Percentiles rank a stretch among this genome's conserved stretches.
Conservation (phyloP, 129 eudicot species). For the Flaveria brownii region DNA sequence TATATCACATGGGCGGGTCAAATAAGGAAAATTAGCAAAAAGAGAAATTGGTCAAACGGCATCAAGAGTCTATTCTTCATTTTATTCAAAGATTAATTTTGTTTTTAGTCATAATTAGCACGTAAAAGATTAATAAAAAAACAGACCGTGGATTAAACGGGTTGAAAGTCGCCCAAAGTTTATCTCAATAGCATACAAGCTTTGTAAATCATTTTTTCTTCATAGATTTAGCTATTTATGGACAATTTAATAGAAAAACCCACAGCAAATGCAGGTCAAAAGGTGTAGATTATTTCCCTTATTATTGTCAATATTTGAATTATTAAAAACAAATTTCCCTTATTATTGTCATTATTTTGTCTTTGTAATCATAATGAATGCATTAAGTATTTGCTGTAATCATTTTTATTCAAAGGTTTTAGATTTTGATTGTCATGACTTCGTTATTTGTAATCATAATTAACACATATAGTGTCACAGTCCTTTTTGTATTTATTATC, state of each 20-base stretch:
- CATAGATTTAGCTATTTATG: neutral
- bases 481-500: too few species aligned
- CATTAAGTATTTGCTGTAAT: too few species aligned
- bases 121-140: neutral
- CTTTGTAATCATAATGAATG: too few species aligned
- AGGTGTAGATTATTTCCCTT: too few species aligned
- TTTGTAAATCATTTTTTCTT: neutral
- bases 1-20: neutral
- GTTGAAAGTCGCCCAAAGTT: neutral
- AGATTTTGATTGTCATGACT: too few species aligned
- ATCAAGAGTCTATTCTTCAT: neutral
- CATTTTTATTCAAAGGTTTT: too few species aligned
- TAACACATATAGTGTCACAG: too few species aligned
- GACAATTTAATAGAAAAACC: too few species aligned
- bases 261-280: neutral
- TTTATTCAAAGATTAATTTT: neutral
- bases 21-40: neutral
- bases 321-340: too few species aligned
- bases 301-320: too few species aligned
- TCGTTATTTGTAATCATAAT: too few species aligned
- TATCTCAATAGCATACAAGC: neutral
- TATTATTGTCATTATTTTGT: too few species aligned
- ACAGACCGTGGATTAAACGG: neutral
- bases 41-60: neutral
- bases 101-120: neutral